Percentiles rank a stretch among this genome's conserved stretches.
Evolutionary conservation across 2,329 filamentous ascomycete genomes (phyloP).

Genomic region (Clonostachys rhizophaga): DNA sequence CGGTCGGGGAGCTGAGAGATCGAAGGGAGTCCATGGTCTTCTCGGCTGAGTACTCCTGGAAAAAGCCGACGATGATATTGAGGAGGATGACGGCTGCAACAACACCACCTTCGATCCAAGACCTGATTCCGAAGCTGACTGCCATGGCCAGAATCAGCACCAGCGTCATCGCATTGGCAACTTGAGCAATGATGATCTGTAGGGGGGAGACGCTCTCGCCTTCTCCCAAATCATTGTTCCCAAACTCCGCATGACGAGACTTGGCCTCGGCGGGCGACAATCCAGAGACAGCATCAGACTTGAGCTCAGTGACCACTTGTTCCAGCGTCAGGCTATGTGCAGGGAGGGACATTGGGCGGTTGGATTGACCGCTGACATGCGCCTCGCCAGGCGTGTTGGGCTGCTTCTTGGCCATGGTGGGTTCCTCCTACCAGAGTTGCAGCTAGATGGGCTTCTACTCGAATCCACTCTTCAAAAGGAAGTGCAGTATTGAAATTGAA

Average conservation of each 20-base stretch:
- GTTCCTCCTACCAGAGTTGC: too few species aligned
- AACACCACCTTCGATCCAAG: constrained; percentile 48
- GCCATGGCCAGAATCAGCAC: constrained; percentile 58
- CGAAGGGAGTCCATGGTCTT: constrained; percentile 33
- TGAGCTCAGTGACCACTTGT: constrained; percentile 46
- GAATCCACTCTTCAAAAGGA: too few species aligned
- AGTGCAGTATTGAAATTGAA: too few species aligned
- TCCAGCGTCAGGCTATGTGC: constrained; percentile 55
- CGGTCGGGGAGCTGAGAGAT: constrained; percentile 26
- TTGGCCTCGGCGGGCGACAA: constrained; percentile 44
- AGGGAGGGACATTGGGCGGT: constrained; percentile 49
- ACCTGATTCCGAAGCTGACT: constrained; percentile 41
- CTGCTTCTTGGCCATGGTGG: too few species aligned
- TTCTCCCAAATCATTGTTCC: constrained; percentile 48
- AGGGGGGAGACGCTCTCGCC: constrained; percentile 40
- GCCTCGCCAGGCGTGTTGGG: background rate
- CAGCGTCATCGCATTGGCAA: constrained; percentile 57
- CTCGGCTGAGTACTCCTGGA: constrained; percentile 34
- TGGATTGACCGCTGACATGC: constrained; percentile 31
- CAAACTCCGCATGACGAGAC: constrained; percentile 43
- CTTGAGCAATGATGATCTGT: constrained; percentile 54
- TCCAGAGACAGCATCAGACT: constrained; percentile 46
- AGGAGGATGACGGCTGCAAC: constrained; percentile 46
- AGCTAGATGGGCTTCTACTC: too few species aligned
- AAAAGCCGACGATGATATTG: constrained; percentile 44